Percentiles rank a stretch among this genome's conserved stretches.
Conservation (phyloP, 139 green algal genomes). For the Trebouxia sp. region DNA sequence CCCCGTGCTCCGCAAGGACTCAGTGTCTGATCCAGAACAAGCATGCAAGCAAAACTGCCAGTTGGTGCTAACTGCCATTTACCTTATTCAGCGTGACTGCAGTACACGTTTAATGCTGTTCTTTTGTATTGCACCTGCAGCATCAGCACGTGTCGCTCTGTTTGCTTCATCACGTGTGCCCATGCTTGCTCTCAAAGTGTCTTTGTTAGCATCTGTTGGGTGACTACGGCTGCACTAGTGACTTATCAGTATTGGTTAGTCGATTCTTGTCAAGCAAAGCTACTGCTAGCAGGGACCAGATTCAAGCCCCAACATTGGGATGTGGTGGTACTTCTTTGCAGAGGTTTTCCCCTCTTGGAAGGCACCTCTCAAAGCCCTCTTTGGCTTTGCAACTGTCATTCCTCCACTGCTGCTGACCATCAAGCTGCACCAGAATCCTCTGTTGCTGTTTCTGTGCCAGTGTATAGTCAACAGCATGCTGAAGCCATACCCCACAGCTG, state of each 20-base stretch:
- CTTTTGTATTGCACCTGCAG: too few species aligned
- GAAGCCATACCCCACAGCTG: conserved; percentile 66
- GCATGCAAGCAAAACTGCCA: too few species aligned
- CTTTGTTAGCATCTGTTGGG: too few species aligned
- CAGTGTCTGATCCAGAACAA: too few species aligned
- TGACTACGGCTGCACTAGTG: too few species aligned
- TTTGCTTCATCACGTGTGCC: not conserved
- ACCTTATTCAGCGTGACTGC: too few species aligned
- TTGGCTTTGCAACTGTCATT: conserved; percentile 47
- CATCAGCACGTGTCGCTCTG: not conserved
- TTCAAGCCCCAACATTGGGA: conserved; percentile 69
- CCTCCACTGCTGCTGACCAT: conserved; percentile 56
- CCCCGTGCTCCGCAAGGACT: too few species aligned
- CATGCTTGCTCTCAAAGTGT: too few species aligned
- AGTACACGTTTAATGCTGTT: too few species aligned
- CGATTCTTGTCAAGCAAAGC: too few species aligned
- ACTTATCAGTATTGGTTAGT: too few species aligned
- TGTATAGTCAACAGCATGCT: conserved; percentile 55
- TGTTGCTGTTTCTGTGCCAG: conserved; percentile 54
- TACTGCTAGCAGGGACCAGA: conserved; percentile 58
- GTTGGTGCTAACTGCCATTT: too few species aligned
- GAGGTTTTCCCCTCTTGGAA: conserved; percentile 68
- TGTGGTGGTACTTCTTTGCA: conserved; percentile 81
- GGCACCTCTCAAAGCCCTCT: conserved; percentile 60
- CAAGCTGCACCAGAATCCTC: conserved; percentile 56